Evolutionary conservation across 305 asterid genomes (phyloP).

Genomic region (Euphrasia arctica): DNA sequence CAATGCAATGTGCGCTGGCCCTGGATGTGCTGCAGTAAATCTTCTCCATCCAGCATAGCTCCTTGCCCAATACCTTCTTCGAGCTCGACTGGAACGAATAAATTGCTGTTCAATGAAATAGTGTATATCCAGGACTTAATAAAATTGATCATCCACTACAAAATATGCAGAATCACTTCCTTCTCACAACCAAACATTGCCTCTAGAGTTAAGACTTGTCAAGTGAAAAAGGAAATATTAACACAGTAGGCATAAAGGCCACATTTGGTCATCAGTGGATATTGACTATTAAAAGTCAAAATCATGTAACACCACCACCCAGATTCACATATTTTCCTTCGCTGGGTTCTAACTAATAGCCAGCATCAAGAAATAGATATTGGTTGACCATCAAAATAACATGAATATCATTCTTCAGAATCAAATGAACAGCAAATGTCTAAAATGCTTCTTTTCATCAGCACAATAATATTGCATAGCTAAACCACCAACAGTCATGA

Average conservation of each 20-base stretch:
- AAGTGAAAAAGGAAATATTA: not conserved
- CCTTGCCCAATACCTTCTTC: constrained; percentile 95
- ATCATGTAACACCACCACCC: constrained; percentile 1
- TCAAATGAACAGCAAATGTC: not conserved
- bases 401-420: constrained; percentile 18
- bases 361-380: not conserved
- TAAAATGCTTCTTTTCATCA: constrained; percentile 1
- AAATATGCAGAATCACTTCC: constrained; percentile 10
- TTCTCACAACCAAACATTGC: constrained; percentile 11
- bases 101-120: constrained; percentile 56
- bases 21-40: constrained; percentile 84
- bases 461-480: not conserved
- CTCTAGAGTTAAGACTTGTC: constrained; percentile 20
- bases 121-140: constrained; percentile 21
- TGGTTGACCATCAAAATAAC: constrained; percentile 1
- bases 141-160: constrained; percentile 24
- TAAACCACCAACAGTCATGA: not conserved
- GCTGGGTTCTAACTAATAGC: not conserved
- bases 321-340: not conserved
- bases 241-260: not conserved
- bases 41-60: constrained; percentile 98
- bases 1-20: constrained; percentile 81
- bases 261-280: not conserved
- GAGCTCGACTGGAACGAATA: constrained; percentile 61
- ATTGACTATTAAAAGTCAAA: constrained; percentile 8